Percentiles rank a stretch among this genome's conserved stretches.
Conservation (phyloP, 345 rosid species). For the Microthlaspi erraticum region DNA sequence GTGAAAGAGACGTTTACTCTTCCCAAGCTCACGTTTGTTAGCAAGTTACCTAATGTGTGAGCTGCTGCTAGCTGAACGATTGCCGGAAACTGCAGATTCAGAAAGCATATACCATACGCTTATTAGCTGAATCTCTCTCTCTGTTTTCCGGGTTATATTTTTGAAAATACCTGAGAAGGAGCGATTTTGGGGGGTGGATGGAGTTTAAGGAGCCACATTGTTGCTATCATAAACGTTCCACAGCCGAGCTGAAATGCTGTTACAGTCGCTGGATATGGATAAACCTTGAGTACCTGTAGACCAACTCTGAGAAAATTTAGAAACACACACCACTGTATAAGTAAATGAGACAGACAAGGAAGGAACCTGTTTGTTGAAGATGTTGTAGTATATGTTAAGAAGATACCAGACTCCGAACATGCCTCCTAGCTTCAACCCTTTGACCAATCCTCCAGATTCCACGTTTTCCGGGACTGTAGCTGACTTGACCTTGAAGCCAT, state of each 20-base stretch:
- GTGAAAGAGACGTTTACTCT: conserved; percentile 87
- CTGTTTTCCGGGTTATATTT: neutral
- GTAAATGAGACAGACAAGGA: too few relatives aligned
- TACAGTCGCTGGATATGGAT: conserved; percentile 83
- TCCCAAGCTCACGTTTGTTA: conserved; percentile 81
- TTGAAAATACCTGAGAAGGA: conserved; percentile 62
- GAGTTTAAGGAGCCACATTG: conserved; percentile 78
- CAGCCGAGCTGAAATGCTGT: conserved; percentile 82
- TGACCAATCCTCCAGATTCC: conserved; percentile 34
- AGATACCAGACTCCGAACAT: conserved; percentile 77
- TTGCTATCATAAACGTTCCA: conserved; percentile 62
- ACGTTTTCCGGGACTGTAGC: conserved; percentile 53
- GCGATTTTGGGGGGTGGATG: conserved; percentile 62
- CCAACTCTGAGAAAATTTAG: too few relatives aligned
- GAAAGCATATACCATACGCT: neutral
- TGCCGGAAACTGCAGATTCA: conserved; percentile 58
- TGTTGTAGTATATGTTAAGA: conserved; percentile 75
- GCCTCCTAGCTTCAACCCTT: conserved; percentile 51
- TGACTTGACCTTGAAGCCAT: conserved; percentile 50
- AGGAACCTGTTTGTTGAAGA: conserved; percentile 75
- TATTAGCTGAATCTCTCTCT: neutral
- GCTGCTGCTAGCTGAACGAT: conserved; percentile 77
- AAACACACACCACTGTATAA: too few relatives aligned
- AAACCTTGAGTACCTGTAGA: conserved; percentile 68
- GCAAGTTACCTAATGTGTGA: conserved; percentile 81